These are phyloP conservation scores for Aspergillus terreus DNA, from an alignment of 2,329 filamentous ascomycete genomes.

Conservation along the genomic window DNA sequence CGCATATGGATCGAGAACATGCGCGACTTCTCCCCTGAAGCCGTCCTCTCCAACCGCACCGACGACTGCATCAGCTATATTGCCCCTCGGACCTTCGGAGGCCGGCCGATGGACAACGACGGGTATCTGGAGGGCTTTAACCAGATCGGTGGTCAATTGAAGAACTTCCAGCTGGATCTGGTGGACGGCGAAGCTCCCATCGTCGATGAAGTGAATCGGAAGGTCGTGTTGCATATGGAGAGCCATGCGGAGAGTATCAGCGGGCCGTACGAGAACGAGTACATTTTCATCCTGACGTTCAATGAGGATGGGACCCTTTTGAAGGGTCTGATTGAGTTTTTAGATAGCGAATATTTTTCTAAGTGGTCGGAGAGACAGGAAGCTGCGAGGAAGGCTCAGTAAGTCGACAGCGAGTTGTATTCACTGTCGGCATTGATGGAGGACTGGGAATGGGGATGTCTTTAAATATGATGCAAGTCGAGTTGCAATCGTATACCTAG, in stretches of 20 bases:
- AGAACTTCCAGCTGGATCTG: background rate
- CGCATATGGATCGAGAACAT: background rate
- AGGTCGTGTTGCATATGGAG: background rate
- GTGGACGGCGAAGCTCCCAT: background rate
- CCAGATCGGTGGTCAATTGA: background rate
- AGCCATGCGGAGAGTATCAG: background rate
- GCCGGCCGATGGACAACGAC: background rate
- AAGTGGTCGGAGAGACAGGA: background rate
- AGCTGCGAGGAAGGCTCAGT: background rate
- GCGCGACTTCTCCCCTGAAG: background rate
- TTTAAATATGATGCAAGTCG: no score
- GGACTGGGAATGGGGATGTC: no score
- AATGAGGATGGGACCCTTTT: background rate
- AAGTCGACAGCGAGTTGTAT: no score
- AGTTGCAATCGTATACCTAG: no score
- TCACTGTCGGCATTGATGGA: no score
- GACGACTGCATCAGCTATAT: background rate
- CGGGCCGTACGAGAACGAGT: background rate
- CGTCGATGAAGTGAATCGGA: background rate
- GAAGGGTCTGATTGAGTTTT: background rate
- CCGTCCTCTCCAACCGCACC: background rate
- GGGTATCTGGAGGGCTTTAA: background rate
- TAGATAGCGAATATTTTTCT: background rate
- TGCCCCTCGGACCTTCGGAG: background rate
- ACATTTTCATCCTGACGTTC: background rate